Evolutionary conservation across 495 filamentous ascomycete species (phyloP).

Genomic region (Pseudomonodictys pantanalensis): DNA sequence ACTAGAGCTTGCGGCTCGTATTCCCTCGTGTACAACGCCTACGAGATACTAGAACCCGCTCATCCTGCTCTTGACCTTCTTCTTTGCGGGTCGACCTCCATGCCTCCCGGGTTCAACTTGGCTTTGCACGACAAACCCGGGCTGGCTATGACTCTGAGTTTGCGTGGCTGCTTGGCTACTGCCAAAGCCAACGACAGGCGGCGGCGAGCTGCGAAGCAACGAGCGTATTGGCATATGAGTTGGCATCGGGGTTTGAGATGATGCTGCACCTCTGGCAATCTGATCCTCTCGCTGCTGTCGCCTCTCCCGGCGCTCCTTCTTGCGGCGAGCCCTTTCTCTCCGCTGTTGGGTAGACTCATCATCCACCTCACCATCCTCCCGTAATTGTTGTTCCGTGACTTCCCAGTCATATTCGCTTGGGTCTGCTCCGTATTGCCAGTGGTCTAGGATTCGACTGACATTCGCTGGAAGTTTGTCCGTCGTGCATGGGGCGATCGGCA

Average conservation of each 20-base stretch:
- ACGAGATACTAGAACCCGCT: slow-evolving; percentile 40
- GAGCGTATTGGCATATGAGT: no score
- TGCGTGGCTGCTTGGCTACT: neutral
- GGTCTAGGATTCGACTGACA: slow-evolving; percentile 16
- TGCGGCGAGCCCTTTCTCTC: slow-evolving; percentile 1
- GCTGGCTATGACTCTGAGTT: slow-evolving; percentile 24
- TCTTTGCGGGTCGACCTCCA: slow-evolving; percentile 36
- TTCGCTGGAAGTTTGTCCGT: neutral
- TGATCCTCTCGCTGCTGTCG: slow-evolving; percentile 16
- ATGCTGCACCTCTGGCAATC: neutral
- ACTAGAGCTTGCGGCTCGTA: no score
- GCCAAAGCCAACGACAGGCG: slow-evolving; percentile 2
- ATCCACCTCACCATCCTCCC: slow-evolving; percentile 7
- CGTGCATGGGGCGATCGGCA: slow-evolving; percentile 17
- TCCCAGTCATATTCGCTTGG: slow-evolving; percentile 31
- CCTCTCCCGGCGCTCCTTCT: slow-evolving; percentile 8
- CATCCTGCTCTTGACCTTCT: slow-evolving; percentile 35
- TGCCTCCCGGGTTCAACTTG: slow-evolving; percentile 38
- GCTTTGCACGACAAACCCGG: slow-evolving; percentile 24
- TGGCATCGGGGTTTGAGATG: slow-evolving; percentile 6
- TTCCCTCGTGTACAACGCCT: no score
- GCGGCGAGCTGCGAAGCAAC: slow-evolving; percentile 14
- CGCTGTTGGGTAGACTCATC: neutral
- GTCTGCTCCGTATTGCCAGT: slow-evolving; percentile 25
- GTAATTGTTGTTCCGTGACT: slow-evolving; percentile 2